Base-by-base conservation (phyloP, 1,284 basidiomycete genomes). In the Thelephora terrestris region DNA sequence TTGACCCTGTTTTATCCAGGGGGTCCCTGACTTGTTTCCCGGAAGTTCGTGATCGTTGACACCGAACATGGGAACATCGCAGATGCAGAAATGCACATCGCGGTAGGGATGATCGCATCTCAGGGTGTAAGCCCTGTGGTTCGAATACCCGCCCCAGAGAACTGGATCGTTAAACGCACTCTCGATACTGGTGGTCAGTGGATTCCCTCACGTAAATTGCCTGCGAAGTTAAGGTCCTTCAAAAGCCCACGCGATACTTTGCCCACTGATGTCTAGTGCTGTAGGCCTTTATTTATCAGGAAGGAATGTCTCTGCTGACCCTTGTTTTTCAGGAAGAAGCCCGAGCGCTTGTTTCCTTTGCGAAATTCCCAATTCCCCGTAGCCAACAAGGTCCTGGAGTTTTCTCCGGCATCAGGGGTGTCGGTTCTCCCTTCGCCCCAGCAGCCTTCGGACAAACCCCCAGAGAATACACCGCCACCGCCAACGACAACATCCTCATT, bases 21-120 rank as follows among this genome's bases (percentile, higher is more conserved):
- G 14, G 9, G 20, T 10, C 10, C 2, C 46, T 47, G 42, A 47
- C 10, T 40, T 18, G 6, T 14, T 14, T 36, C 14, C 7, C 16
- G 7, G 21, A 12, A 63, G 61, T 63, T 61, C 45, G 47, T 61
- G n/a, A 43, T 63, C 3, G 52, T 63, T 20, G 61, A 63, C 34
- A 58, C 58, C 39, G 61, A 61, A 45, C 61, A 63, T 34, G 61
- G 60, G 17, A 55, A 61, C 36, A 59, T 63, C 32, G 59, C 58
- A 39, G 60, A 63, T 40, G 57, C 55, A 14, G 56, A 47, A 16
- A 63, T 63, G 60, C 57, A 61, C 48, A 52, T 53, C n/a, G 53
- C 58, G 10, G 61, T 63, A 18, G 57, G 55, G 7, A 58, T 60
- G n/a, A 55, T 63, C 35, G 61, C 61, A 10, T 58, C 56, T 3